phyloP scores from a whole-genome alignment of 1,284 basidiomycete genomes.

The Melampsora abietis-canadensis region DNA sequence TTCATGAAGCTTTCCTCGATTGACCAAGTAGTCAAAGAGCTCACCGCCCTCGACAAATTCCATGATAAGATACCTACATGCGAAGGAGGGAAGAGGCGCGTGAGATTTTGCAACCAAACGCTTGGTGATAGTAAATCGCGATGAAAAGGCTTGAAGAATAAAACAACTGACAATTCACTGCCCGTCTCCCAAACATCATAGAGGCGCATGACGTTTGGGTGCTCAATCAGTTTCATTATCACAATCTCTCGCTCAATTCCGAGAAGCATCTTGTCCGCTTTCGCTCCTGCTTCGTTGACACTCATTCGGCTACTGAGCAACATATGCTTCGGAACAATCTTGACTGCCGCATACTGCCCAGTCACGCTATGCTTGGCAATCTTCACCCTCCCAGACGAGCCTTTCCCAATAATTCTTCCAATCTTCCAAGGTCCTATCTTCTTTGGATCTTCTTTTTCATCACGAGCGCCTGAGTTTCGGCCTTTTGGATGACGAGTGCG shows the following conservation, averaged over 20 bases:
- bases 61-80: conserved; percentile 75
- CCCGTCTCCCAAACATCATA: conserved; percentile 98
- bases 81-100: not conserved
- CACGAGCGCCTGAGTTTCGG: conserved; percentile 2
- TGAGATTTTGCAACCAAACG: not conserved
- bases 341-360: conserved; percentile 87
- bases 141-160: not conserved
- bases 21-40: conserved; percentile 90
- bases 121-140: too few species aligned
- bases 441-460: conserved; percentile 56
- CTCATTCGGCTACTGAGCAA: conserved; percentile 69
- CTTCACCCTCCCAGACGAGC: conserved; percentile 83
- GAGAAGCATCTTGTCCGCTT: conserved; percentile 76
- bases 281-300: conserved; percentile 64
- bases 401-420: conserved; percentile 86
- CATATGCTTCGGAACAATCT: conserved; percentile 87
- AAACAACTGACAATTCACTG: conserved; percentile 66
- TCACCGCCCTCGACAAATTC: conserved; percentile 97
- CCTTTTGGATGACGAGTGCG: not conserved
- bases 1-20: conserved; percentile 71
- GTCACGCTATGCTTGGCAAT: conserved; percentile 84
- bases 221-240: conserved; percentile 98
- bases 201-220: conserved; percentile 84
- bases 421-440: conserved; percentile 87
- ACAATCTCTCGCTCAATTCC: conserved; percentile 95